Evolutionary conservation across 2,329 filamentous ascomycete species (phyloP).

Genomic region (Alternaria dauci): DNA sequence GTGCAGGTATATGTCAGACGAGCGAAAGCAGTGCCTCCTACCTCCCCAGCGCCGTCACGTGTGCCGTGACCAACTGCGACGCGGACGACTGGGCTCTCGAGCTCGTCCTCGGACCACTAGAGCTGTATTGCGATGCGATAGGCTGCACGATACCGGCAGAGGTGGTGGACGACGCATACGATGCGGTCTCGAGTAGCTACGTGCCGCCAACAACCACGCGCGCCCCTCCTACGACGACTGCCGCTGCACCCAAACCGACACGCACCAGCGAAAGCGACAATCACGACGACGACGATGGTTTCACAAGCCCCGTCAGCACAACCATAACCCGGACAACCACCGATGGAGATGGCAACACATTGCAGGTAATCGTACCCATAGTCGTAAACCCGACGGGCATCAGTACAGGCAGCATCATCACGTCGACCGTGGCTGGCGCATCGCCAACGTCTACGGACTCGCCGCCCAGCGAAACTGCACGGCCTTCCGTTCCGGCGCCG

Average conservation of each 20-base stretch:
- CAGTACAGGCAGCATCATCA: conserved; percentile 30
- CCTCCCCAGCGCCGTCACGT: conserved; percentile 31
- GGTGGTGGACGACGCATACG: conserved; percentile 32
- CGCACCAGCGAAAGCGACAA: conserved; percentile 10
- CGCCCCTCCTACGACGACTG: conserved; percentile 9
- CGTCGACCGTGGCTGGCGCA: conserved; percentile 26
- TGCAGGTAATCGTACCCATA: conserved; percentile 34
- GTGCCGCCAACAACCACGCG: conserved; percentile 9
- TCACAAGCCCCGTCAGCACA: conserved; percentile 28
- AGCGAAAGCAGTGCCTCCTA: conserved; percentile 27
- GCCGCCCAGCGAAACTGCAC: conserved; percentile 18
- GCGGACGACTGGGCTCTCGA: conserved; percentile 23
- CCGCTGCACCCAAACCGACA: conserved; percentile 9
- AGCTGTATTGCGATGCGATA: conserved; percentile 28
- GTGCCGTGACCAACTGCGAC: conserved; percentile 28
- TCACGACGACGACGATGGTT: conserved; percentile 4
- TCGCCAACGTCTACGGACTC: conserved; percentile 5
- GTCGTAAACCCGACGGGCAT: conserved; percentile 32
- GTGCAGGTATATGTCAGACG: conserved; percentile 37
- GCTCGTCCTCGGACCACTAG: conserved; percentile 28
- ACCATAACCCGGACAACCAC: conserved; percentile 30
- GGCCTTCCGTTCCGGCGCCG: conserved; percentile 13
- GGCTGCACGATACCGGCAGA: conserved; percentile 28
- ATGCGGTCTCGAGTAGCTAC: conserved; percentile 19
- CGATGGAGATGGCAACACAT: conserved; percentile 31